These are phyloP conservation scores for Chlorella sp. DNA, from an alignment of 139 green algal genomes.

Conservation along the genomic window DNA sequence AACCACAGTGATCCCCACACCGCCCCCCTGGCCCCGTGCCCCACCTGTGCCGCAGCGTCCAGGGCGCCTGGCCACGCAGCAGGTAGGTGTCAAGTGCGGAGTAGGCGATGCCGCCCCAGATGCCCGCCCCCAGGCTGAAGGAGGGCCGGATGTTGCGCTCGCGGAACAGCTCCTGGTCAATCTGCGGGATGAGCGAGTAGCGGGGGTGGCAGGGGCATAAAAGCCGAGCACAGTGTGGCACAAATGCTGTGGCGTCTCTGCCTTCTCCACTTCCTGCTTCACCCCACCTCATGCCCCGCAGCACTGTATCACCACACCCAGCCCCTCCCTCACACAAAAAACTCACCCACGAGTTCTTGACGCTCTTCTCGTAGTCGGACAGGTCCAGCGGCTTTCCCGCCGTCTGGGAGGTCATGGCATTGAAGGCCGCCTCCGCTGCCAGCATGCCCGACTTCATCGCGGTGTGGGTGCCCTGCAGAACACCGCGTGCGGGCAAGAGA, in stretches of 20 bases:
- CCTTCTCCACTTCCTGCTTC: too few relatives aligned
- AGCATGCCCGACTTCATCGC: conserved; percentile 94
- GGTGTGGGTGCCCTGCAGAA: conserved; percentile 81
- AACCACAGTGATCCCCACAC: too few relatives aligned
- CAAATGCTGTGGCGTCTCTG: too few relatives aligned
- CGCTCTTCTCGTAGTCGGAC: conserved; percentile 55
- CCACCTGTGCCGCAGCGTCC: conserved; percentile 83
- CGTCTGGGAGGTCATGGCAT: conserved; percentile 9
- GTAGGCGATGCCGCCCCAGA: conserved; percentile 73
- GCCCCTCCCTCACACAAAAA: too few relatives aligned
- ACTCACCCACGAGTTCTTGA: conserved; percentile 74
- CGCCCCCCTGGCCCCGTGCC: neutral
- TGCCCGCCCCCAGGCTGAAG: conserved; percentile 53
- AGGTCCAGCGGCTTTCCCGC: conserved; percentile 51
- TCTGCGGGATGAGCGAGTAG: neutral
- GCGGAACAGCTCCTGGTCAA: conserved; percentile 61
- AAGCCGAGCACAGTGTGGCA: too few relatives aligned
- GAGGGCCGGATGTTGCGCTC: conserved; percentile 87
- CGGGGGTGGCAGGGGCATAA: too few relatives aligned
- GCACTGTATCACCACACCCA: too few relatives aligned
- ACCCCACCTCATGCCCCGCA: too few relatives aligned
- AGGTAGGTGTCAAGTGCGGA: conserved; percentile 81
- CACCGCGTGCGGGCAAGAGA: neutral
- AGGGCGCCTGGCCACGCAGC: conserved; percentile 79
- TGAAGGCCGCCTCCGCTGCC: conserved; percentile 80